Conservation (phyloP, 257 asterid species). For the Ajuga chamaepitys region DNA sequence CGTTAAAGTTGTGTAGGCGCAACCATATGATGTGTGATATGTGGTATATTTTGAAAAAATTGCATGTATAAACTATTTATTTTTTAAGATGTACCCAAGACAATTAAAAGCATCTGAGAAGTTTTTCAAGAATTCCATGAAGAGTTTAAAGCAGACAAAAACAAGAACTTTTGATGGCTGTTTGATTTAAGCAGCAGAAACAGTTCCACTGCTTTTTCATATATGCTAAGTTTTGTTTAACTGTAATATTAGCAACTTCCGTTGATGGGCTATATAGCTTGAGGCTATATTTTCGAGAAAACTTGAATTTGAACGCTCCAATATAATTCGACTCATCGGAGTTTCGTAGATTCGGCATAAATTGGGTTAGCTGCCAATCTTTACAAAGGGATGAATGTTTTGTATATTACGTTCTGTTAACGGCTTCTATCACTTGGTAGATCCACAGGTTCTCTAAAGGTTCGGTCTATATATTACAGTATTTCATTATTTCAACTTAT, state of each 20-base stretch:
- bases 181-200: neutral
- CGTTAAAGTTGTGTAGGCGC: no score
- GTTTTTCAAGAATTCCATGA: neutral
- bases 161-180: neutral
- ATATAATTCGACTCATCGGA: neutral
- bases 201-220: neutral
- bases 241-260: no score
- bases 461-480: neutral
- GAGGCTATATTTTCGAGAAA: neutral
- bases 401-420: neutral
- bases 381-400: neutral
- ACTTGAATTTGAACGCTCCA: neutral
- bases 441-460: neutral
- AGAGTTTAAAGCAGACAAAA: conserved; percentile 1
- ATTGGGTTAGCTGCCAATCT: neutral
- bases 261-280: no score
- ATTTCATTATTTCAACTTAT: neutral
- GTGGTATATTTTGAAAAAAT: no score
- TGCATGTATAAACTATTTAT: no score
- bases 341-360: no score
- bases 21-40: no score
- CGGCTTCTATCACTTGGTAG: neutral
- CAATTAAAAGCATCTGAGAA: neutral
- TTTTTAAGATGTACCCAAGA: no score
- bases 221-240: conserved; percentile 20